Conservation (phyloP, 1,139 yeast genomes). For the Blastobotrys serpentis region DNA sequence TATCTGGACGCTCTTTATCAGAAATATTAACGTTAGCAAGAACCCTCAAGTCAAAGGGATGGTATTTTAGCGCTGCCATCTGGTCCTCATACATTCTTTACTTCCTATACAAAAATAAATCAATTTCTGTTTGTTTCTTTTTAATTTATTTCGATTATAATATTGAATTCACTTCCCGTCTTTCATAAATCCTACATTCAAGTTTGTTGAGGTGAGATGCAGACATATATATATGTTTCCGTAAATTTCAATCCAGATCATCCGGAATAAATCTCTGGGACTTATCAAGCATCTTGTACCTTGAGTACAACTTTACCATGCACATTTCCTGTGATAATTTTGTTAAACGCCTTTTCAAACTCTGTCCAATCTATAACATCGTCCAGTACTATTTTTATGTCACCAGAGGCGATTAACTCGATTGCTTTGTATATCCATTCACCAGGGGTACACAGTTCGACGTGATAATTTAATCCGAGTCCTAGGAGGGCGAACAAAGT, state of each 20-base stretch:
- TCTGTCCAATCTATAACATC: conserved; percentile 51
- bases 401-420: conserved; percentile 45
- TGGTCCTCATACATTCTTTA: no score
- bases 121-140: not conserved
- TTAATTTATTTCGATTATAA: no score
- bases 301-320: conserved; percentile 59
- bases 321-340: conserved; percentile 48
- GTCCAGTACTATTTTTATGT: conserved; percentile 52
- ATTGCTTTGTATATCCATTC: conserved; percentile 35
- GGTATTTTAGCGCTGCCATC: conserved; percentile 15
- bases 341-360: conserved; percentile 50
- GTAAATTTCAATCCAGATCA: no score
- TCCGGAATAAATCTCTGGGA: no score
- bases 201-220: no score
- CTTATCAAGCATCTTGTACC: conserved; percentile 24
- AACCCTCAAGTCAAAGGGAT: conserved; percentile 16
- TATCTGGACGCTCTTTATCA: conserved; percentile 16
- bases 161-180: no score
- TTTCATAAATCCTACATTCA: no score
- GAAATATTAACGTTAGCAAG: conserved; percentile 19
- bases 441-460: conserved; percentile 26
- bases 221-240: no score
- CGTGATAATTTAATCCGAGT: conserved; percentile 36
- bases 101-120: not conserved
- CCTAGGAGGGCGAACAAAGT: conserved; percentile 29